Evolutionary conservation across 768 basidiomycete genomes (phyloP).

Genomic region (Amanita rimosa): DNA sequence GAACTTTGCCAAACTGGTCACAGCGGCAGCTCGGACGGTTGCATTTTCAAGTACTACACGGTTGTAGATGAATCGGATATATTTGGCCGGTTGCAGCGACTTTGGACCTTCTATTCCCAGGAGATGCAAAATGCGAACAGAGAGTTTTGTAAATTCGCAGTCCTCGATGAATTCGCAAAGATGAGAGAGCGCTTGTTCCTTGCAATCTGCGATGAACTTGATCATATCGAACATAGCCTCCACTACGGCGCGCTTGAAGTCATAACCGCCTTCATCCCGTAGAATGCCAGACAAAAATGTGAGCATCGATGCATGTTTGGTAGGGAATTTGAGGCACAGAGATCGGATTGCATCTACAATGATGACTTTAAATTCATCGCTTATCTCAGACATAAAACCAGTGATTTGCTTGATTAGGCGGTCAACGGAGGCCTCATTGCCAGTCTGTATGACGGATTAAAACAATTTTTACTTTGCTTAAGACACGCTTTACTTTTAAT

Average conservation of each 20-base stretch:
- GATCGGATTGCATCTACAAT: constrained; percentile 98
- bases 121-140: constrained; percentile 91
- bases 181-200: constrained; percentile 95
- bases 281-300: constrained; percentile 94
- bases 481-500: constrained; percentile 56
- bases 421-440: constrained; percentile 98
- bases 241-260: constrained; percentile 98
- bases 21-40: constrained; percentile 93
- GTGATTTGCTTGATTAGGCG: constrained; percentile 99
- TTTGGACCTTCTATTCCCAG: constrained; percentile 95
- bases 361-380: constrained; percentile 99
- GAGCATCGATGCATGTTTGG: constrained; percentile 95
- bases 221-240: constrained; percentile 99
- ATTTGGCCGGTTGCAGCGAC: constrained; percentile 93
- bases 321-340: constrained; percentile 96
- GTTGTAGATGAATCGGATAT: constrained; percentile 99
- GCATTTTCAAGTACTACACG: constrained; percentile 98
- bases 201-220: constrained; percentile 91
- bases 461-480: background rate
- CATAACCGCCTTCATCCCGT: constrained; percentile 97
- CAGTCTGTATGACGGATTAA: constrained; percentile 47
- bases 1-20: constrained; percentile 91
- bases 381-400: constrained; percentile 98
- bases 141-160: constrained; percentile 98
- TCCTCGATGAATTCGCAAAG: constrained; percentile 99